phyloP scores from a whole-genome alignment of 2,329 filamentous ascomycete genomes.

The Epichloe sylvatica region DNA sequence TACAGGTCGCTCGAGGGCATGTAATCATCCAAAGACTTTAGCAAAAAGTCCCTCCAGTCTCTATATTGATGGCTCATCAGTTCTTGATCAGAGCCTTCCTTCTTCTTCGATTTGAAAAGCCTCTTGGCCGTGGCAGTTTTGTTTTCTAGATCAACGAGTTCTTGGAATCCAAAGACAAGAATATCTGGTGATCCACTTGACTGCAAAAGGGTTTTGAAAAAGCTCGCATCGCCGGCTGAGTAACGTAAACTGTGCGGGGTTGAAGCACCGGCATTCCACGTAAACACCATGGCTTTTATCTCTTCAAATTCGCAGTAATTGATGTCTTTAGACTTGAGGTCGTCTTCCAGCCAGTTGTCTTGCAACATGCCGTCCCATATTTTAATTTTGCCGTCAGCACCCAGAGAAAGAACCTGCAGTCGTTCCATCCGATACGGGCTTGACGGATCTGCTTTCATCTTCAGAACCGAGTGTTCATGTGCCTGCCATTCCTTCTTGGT shows the following conservation, averaged over 20 bases:
- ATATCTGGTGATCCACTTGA: conserved; percentile 74
- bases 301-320: conserved; percentile 80
- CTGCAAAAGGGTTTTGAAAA: conserved; percentile 68
- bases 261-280: conserved; percentile 94
- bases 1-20: conserved; percentile 68
- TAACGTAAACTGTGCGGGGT: conserved; percentile 76
- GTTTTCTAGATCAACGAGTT: conserved; percentile 94
- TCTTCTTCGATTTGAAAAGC: conserved; percentile 83
- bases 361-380: conserved; percentile 88
- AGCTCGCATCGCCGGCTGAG: conserved; percentile 60
- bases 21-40: conserved; percentile 67
- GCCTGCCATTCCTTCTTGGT: conserved; percentile 92
- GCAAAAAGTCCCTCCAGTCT: conserved; percentile 86
- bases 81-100: conserved; percentile 65
- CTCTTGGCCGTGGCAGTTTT: conserved; percentile 96
- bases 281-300: conserved; percentile 67
- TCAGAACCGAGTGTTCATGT: conserved; percentile 69
- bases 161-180: conserved; percentile 90
- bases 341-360: conserved; percentile 83
- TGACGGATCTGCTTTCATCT: conserved; percentile 63
- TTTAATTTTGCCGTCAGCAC: conserved; percentile 70
- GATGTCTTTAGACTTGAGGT: conserved; percentile 72
- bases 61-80: conserved; percentile 96
- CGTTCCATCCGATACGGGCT: conserved; percentile 77
- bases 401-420: conserved; percentile 72